Conservation (phyloP, 2,329 filamentous ascomycete species). For the Hypoxylon sp. region DNA sequence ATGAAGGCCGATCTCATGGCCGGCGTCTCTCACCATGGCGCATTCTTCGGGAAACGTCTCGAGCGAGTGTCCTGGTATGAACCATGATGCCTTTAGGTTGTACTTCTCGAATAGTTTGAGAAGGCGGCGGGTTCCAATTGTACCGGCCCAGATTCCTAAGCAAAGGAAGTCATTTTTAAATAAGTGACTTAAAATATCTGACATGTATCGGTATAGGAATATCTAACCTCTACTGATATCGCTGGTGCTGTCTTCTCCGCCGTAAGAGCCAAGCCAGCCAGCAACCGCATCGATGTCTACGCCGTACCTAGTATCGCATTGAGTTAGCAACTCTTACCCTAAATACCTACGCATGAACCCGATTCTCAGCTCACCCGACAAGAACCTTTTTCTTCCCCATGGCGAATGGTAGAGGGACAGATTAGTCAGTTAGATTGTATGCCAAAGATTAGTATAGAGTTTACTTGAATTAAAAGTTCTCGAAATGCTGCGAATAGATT, state of each 20-base stretch:
- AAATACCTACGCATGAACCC: no score
- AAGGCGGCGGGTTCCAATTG: slow-evolving; percentile 69
- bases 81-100: slow-evolving; percentile 63
- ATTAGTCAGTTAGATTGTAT: neutral
- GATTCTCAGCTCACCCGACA: slow-evolving; percentile 32
- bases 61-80: slow-evolving; percentile 61
- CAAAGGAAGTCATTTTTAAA: slow-evolving; percentile 1
- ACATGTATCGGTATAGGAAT: neutral
- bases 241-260: slow-evolving; percentile 74
- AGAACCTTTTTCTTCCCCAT: slow-evolving; percentile 40
- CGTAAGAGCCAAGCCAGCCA: slow-evolving; percentile 79
- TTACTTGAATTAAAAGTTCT: no score
- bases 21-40: slow-evolving; percentile 66
- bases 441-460: no score
- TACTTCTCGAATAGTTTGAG: slow-evolving; percentile 63
- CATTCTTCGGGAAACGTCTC: slow-evolving; percentile 75
- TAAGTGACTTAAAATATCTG: neutral
- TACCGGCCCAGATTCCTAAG: slow-evolving; percentile 69
- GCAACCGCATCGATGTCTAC: slow-evolving; percentile 81
- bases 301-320: slow-evolving; percentile 59
- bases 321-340: slow-evolving; percentile 8
- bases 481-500: neutral
- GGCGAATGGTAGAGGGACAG: neutral
- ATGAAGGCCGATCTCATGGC: slow-evolving; percentile 70
- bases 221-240: slow-evolving; percentile 73